Conservation (phyloP, 78 protist genomes). For the Dictyostelium firmibasis region DNA sequence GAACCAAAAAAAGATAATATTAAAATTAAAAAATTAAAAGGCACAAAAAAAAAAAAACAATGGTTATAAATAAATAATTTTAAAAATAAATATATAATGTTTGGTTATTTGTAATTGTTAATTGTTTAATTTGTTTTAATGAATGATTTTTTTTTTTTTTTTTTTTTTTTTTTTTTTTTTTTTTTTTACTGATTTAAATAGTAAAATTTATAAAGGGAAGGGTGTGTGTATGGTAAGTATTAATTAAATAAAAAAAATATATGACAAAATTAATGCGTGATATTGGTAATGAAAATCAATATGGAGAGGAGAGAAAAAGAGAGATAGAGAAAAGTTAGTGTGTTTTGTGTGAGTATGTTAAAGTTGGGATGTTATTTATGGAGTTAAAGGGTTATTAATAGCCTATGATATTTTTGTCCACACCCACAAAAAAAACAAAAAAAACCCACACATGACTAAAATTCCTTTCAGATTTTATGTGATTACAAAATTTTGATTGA, state of each 20-base stretch:
- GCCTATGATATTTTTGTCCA: background rate
- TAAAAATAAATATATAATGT: background rate
- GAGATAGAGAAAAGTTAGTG: background rate
- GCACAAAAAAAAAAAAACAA: background rate
- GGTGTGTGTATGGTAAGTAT: background rate
- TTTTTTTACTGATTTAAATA: background rate
- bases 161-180: background rate
- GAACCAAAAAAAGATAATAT: background rate
- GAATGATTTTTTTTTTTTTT: background rate
- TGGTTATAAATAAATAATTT: background rate
- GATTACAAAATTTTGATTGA: background rate
- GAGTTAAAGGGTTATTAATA: background rate
- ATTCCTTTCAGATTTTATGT: background rate
- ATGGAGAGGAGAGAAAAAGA: background rate
- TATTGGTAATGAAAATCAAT: background rate
- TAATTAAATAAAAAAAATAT: background rate
- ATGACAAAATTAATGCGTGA: background rate
- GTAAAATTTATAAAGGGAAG: background rate
- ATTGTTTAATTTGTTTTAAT: background rate
- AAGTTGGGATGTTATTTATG: background rate
- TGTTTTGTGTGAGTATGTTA: background rate
- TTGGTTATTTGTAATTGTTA: background rate
- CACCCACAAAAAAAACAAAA: background rate
- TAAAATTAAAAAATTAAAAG: background rate
- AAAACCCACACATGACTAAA: background rate